phyloP scores from a whole-genome alignment of 352 stramenopile genomes.

The Blastocystis sp. region DNA sequence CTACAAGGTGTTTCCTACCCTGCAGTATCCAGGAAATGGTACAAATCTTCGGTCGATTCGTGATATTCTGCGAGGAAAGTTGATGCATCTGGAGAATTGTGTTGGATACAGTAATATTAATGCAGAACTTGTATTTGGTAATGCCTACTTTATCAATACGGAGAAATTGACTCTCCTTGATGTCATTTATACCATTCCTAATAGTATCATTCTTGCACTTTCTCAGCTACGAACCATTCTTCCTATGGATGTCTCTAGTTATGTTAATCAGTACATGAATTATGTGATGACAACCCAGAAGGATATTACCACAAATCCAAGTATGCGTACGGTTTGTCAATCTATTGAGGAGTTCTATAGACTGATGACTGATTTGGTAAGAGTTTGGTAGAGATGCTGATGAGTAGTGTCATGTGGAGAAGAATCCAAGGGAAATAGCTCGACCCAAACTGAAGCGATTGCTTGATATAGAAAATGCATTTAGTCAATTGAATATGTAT shows the following conservation, averaged over 20 bases:
- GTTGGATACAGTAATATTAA: not conserved
- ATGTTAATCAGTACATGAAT: constrained; percentile 25
- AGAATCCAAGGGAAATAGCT: not conserved
- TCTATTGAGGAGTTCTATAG: not conserved
- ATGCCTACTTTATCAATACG: not conserved
- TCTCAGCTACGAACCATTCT: not conserved
- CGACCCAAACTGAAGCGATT: not conserved
- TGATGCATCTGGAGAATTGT: not conserved
- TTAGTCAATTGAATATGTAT: not conserved
- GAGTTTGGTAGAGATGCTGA: not conserved
- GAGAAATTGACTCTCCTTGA: not conserved
- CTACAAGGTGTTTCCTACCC: not conserved
- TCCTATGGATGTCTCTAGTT: not conserved
- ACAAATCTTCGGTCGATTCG: not conserved
- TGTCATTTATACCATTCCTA: not conserved
- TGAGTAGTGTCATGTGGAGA: not conserved
- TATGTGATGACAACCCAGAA: not conserved
- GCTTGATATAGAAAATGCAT: not conserved
- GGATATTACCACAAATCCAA: not conserved
- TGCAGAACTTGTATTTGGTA: not conserved
- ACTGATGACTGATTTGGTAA: not conserved
- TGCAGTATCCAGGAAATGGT: not conserved
- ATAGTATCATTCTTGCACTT: not conserved
- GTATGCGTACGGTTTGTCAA: not conserved
- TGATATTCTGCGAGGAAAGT: not conserved